Evolutionary conservation across 495 filamentous ascomycete species (phyloP).

Genomic region (Umbilicaria muhlenbergii): DNA sequence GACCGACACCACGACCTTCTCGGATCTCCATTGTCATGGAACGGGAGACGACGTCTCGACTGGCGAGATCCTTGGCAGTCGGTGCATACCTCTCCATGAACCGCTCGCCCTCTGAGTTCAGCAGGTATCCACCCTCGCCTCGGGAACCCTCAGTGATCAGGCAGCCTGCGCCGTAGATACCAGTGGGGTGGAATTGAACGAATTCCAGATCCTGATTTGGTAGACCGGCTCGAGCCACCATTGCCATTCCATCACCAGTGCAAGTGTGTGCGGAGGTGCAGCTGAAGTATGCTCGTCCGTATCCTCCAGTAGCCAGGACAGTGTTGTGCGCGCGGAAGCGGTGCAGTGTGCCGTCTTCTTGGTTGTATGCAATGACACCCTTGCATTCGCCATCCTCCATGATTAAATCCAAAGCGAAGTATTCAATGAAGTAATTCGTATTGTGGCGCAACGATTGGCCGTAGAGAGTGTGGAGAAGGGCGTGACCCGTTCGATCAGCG

Average conservation of each 20-base stretch:
- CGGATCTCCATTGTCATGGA: conserved; percentile 97
- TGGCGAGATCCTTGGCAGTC: conserved; percentile 90
- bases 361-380: conserved; percentile 92
- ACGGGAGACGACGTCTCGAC: conserved; percentile 84
- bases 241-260: conserved; percentile 96
- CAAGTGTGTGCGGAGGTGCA: conserved; percentile 97
- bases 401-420: conserved; percentile 87
- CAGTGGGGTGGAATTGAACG: conserved; percentile 98
- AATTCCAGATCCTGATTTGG: conserved; percentile 99
- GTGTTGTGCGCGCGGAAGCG: conserved; percentile 92
- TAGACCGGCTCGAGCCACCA: conserved; percentile 93
- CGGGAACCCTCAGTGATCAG: conserved; percentile 96
- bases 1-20: conserved; percentile 87
- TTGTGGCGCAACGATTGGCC: conserved; percentile 93
- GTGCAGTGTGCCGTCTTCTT: conserved; percentile 95
- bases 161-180: conserved; percentile 97
- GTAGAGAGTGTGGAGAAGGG: conserved; percentile 92
- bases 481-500: conserved; percentile 90
- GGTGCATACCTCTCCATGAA: conserved; percentile 99
- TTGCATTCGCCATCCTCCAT: conserved; percentile 96
- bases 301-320: conserved; percentile 88
- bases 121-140: conserved; percentile 94
- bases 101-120: conserved; percentile 92
- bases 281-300: conserved; percentile 93
- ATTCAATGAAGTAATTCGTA: conserved; percentile 99